Conservation (phyloP, 768 basidiomycete genomes). For the Grammothele lineata region DNA sequence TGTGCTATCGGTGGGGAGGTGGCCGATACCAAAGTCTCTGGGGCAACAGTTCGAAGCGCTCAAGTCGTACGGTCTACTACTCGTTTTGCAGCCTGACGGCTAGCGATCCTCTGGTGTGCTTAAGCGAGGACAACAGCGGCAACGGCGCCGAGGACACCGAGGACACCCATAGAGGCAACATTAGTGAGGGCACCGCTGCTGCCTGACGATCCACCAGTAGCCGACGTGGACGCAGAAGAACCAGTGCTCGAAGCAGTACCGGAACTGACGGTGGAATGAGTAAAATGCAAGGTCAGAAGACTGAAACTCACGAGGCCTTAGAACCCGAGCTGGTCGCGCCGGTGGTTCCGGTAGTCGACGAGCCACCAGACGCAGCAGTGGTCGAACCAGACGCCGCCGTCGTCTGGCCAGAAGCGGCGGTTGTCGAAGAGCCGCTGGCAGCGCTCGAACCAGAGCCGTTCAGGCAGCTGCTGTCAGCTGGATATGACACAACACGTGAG, state of each 20-base stretch:
- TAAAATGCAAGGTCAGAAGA: not conserved
- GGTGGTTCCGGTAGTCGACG: not conserved
- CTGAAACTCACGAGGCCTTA: constrained; percentile 2
- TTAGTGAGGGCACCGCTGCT: constrained; percentile 28
- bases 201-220: constrained; percentile 10
- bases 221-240: constrained; percentile 2
- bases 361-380: not conserved
- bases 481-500: too few species aligned
- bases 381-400: constrained; percentile 3
- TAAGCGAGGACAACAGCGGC: constrained; percentile 37
- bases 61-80: not conserved
- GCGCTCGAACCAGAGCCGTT: constrained; percentile 16
- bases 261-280: constrained; percentile 12
- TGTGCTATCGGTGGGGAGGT: constrained; percentile 12
- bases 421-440: constrained; percentile 9
- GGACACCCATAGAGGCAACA: constrained; percentile 27
- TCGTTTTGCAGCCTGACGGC: constrained; percentile 5
- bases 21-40: constrained; percentile 13
- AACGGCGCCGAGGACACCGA: constrained; percentile 35
- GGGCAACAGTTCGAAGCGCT: constrained; percentile 8
- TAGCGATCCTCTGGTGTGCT: constrained; percentile 7
- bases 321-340: not conserved
- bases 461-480: constrained; percentile 36
- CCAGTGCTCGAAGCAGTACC: constrained; percentile 27
- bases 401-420: constrained; percentile 6